Base-by-base conservation (phyloP, 1,284 basidiomycete species). In the Rhodotorula sp. region DNA sequence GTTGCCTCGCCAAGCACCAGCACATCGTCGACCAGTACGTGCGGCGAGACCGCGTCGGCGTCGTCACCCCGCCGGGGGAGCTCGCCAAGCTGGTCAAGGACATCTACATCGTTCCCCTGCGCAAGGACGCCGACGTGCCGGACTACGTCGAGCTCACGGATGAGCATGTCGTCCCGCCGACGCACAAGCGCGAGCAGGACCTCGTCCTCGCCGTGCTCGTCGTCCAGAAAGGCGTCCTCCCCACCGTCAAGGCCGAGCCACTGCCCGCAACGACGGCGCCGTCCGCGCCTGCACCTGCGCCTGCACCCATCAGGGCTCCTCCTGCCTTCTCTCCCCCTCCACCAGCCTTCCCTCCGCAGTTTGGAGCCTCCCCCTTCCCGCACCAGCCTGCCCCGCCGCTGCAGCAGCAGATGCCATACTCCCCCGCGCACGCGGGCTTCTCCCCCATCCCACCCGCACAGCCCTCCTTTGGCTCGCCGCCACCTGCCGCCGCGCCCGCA, bases 91-190 rank as follows among this genome's bases (percentile, higher is more conserved):
- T 74, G 57, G 91, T 92, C 41, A 89, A 90, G 74, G 94, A 97
- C 80, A 82, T 96, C 46, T 97, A 97, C 79, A 86, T 96, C 70
- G 86, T 96, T 32, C 94, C 94, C 2, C 82, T 97, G 12, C 84
- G 86, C 29, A 85, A 90, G 25, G 84, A 83, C 37, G 87, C 90
- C 62, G 84, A 89, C 0, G 82, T 92, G 0, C 94, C 94, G 0
- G 92, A 95, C 70, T 93, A 89, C 77, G 86, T 95, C 72, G 91
- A 94, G 75, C 84, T 96, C 2, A 82, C 96, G 64, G 93, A 95
- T 77, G 86, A 90, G n/a, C 85, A 91, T 66, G 84, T 84, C 61
- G 80, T 97, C 0, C 68, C 76, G 17, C 76, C 78, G 64, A 90
- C 91, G 12, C 86, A 85, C 70, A 80, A 82, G 22, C 85, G 93